Percentiles rank a stretch among this genome's conserved stretches.
Conservation (phyloP, 306 rosid genomes). For the Prunus davidiana region DNA sequence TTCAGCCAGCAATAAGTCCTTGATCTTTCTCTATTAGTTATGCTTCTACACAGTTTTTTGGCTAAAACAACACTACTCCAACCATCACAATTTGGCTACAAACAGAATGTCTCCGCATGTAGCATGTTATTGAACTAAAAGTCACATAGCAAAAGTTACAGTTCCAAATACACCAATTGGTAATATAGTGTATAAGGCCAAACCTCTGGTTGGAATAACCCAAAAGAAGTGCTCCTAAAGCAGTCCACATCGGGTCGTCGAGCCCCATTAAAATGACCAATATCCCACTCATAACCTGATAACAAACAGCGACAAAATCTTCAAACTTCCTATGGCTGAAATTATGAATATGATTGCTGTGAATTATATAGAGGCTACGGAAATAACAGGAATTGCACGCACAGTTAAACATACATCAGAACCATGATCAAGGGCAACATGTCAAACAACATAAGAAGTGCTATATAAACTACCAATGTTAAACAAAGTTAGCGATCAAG, state of each 20-base stretch:
- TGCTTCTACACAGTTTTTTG: not conserved
- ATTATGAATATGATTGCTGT: slow-evolving; percentile 12
- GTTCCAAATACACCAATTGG: not conserved
- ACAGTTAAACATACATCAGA: not conserved
- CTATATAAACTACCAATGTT: not conserved
- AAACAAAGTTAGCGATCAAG: not conserved
- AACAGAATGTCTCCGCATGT: not conserved
- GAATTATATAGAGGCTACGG: slow-evolving; percentile 1
- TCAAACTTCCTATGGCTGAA: slow-evolving; percentile 26
- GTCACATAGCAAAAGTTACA: not conserved
- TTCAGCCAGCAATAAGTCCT: no score
- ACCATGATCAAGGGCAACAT: not conserved
- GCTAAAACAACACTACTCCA: not conserved
- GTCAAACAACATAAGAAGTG: not conserved
- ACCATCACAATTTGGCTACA: not conserved
- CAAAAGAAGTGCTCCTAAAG: slow-evolving; percentile 93
- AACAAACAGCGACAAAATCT: slow-evolving; percentile 26
- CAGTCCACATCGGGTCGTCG: slow-evolving; percentile 80
- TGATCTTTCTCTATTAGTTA: no score
- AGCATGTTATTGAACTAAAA: not conserved
- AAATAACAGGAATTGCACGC: not conserved
- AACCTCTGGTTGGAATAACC: slow-evolving; percentile 70
- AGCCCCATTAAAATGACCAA: slow-evolving; percentile 85
- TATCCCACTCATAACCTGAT: slow-evolving; percentile 96
- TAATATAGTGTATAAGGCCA: slow-evolving; percentile 15